A percentile compares a stretch with the other conserved stretches of the same genome.
These are phyloP conservation scores for Geopyxis carbonaria DNA, from an alignment of 495 filamentous ascomycete species.

Conservation along the genomic window DNA sequence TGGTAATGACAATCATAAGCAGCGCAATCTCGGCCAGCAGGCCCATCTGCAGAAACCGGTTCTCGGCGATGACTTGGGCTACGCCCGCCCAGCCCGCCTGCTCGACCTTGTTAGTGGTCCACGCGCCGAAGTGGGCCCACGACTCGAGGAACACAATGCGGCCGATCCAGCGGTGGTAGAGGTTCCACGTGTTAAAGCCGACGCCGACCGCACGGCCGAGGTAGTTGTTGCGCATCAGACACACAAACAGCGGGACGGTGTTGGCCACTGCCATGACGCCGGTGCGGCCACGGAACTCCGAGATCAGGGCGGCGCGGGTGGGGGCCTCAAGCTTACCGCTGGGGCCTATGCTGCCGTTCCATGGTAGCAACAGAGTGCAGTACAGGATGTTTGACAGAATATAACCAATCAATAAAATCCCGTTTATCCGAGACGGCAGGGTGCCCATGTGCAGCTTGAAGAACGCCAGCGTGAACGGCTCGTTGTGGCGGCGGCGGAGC, in stretches of 20 bases:
- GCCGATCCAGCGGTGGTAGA: constrained; percentile 64
- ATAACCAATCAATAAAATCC: constrained; percentile 48
- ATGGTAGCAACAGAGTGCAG: constrained; percentile 46
- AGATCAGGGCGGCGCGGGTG: constrained; percentile 31
- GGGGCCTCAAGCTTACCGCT: constrained; percentile 27
- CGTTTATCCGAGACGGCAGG: constrained; percentile 69
- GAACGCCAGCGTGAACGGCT: constrained; percentile 40
- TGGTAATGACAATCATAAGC: constrained; percentile 40
- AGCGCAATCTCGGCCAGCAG: constrained; percentile 37
- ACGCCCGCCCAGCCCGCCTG: constrained; percentile 47
- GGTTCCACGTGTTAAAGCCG: constrained; percentile 58
- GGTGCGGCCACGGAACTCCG: constrained; percentile 53
- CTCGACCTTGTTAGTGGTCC: constrained; percentile 51
- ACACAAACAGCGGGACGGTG: constrained; percentile 54
- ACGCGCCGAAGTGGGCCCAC: constrained; percentile 44
- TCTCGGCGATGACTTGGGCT: constrained; percentile 29
- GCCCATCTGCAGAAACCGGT: constrained; percentile 42
- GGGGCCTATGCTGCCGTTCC: constrained; percentile 18
- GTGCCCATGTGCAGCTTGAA: constrained; percentile 56
- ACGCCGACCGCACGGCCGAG: constrained; percentile 32
- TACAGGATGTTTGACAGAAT: constrained; percentile 47
- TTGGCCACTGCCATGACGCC: constrained; percentile 63
- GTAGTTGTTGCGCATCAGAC: constrained; percentile 54
- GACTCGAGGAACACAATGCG: constrained; percentile 52
- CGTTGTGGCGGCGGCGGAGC: constrained; percentile 65